Evolutionary conservation across 2,329 filamentous ascomycete species (phyloP).

Genomic region (Phaeosphaeria sp.): DNA sequence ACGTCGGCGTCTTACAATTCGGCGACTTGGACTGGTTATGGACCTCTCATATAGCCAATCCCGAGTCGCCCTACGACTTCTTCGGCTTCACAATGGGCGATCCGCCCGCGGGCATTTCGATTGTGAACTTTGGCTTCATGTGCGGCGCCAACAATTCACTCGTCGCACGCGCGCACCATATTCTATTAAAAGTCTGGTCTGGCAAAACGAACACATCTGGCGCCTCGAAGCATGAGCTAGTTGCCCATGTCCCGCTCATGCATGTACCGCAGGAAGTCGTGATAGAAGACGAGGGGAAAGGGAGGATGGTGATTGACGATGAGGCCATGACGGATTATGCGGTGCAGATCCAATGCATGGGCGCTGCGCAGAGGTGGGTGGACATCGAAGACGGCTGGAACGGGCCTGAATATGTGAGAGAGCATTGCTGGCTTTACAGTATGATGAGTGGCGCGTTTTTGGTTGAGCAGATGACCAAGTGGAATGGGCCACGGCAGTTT

Average conservation of each 20-base stretch:
- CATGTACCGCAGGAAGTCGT: slow-evolving; percentile 41
- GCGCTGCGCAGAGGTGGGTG: slow-evolving; percentile 59
- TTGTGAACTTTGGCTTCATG: slow-evolving; percentile 32
- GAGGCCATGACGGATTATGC: slow-evolving; percentile 63
- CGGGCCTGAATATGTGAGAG: slow-evolving; percentile 58
- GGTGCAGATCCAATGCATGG: slow-evolving; percentile 62
- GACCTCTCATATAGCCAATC: slow-evolving; percentile 57
- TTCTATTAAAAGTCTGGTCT: slow-evolving; percentile 62
- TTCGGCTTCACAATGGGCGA: slow-evolving; percentile 32
- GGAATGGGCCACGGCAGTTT: slow-evolving; percentile 59
- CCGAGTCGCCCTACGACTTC: slow-evolving; percentile 53
- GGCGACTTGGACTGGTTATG: slow-evolving; percentile 64
- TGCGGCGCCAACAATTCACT: slow-evolving; percentile 53
- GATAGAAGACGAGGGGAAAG: not conserved
- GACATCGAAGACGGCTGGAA: slow-evolving; percentile 61
- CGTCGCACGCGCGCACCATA: slow-evolving; percentile 56
- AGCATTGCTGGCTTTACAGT: slow-evolving; percentile 36
- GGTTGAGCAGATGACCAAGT: slow-evolving; percentile 58
- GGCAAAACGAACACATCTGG: slow-evolving; percentile 47
- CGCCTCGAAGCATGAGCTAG: slow-evolving; percentile 58
- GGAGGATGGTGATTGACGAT: slow-evolving; percentile 33
- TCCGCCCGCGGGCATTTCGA: slow-evolving; percentile 19
- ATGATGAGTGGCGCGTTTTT: slow-evolving; percentile 28
- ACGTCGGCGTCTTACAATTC: slow-evolving; percentile 64
- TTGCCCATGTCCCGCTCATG: slow-evolving; percentile 57